Evolutionary conservation across 73 alveolate species (phyloP).

Genomic region (Urostyla sp.): DNA sequence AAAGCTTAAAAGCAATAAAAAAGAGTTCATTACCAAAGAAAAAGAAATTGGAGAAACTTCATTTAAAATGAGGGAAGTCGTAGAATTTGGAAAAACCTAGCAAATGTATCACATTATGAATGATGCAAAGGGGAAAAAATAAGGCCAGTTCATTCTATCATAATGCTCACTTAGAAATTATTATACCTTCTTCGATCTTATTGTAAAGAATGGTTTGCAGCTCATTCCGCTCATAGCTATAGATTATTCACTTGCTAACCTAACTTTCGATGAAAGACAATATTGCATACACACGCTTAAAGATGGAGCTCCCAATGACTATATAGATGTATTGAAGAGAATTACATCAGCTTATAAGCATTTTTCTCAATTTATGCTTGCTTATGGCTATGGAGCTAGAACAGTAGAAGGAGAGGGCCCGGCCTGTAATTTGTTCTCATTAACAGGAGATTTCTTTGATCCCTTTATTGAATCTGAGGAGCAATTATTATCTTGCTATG

Average conservation of each 20-base stretch:
- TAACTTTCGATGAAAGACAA: conserved; percentile 63
- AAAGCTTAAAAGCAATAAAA: conserved; percentile 11
- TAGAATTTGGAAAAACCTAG: conserved; percentile 4
- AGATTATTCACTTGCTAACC: conserved; percentile 69
- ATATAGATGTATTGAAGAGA: conserved; percentile 35
- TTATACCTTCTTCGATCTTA: conserved; percentile 65
- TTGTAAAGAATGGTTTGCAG: conserved; percentile 52
- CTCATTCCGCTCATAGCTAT: conserved; percentile 69
- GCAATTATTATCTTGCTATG: conserved; percentile 36
- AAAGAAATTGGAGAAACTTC: conserved; percentile 12
- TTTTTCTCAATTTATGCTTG: conserved; percentile 48
- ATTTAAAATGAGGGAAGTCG: conserved; percentile 30
- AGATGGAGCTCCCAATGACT: conserved; percentile 63
- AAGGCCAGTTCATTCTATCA: conserved; percentile 4
- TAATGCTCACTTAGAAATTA: conserved; percentile 41
- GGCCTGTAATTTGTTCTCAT: conserved; percentile 54
- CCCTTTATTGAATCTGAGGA: conserved; percentile 45
- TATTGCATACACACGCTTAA: conserved; percentile 70
- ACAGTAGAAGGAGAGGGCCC: conserved; percentile 43
- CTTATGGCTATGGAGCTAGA: conserved; percentile 69
- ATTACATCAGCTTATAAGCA: conserved; percentile 35
- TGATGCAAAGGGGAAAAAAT: conserved; percentile 29
- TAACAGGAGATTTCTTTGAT: conserved; percentile 64
- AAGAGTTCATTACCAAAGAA: conserved; percentile 4
- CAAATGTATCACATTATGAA: not conserved